These are phyloP conservation scores for Tephrocybe rancida DNA, from an alignment of 768 basidiomycete species.

Conservation along the genomic window DNA sequence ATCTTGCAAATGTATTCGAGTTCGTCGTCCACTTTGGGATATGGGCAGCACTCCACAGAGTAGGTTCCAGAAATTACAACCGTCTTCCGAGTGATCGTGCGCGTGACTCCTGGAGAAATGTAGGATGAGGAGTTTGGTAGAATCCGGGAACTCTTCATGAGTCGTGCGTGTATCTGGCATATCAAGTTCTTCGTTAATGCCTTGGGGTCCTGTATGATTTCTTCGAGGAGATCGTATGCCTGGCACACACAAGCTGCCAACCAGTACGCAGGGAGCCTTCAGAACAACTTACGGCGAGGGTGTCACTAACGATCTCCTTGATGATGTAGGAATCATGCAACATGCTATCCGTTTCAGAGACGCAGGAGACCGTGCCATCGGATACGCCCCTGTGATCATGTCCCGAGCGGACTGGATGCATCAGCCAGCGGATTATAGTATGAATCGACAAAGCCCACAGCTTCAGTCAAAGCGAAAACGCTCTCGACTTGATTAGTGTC, in stretches of 20 bases:
- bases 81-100: slow-evolving; percentile 25
- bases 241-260: background rate
- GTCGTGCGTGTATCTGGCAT: slow-evolving; percentile 26
- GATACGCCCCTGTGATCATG: slow-evolving; percentile 22
- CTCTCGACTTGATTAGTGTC: slow-evolving; percentile 31
- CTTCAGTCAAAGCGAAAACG: slow-evolving; percentile 21
- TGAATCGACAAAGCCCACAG: slow-evolving; percentile 13
- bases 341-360: slow-evolving; percentile 17
- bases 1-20: slow-evolving; percentile 29
- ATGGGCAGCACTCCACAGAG: slow-evolving; percentile 30
- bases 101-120: slow-evolving; percentile 26
- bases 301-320: slow-evolving; percentile 29
- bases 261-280: background rate
- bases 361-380: slow-evolving; percentile 16
- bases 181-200: slow-evolving; percentile 18
- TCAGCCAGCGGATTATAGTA: background rate
- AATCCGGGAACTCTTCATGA: slow-evolving; percentile 31
- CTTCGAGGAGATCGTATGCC: slow-evolving; percentile 22
- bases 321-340: slow-evolving; percentile 23
- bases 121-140: slow-evolving; percentile 11
- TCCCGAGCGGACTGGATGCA: slow-evolving; percentile 22
- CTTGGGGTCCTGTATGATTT: slow-evolving; percentile 10
- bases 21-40: slow-evolving; percentile 29
- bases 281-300: slow-evolving; percentile 22
- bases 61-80: slow-evolving; percentile 24